phyloP scores from a whole-genome alignment of 2,329 filamentous ascomycete species.

The Fusarium succisae region DNA sequence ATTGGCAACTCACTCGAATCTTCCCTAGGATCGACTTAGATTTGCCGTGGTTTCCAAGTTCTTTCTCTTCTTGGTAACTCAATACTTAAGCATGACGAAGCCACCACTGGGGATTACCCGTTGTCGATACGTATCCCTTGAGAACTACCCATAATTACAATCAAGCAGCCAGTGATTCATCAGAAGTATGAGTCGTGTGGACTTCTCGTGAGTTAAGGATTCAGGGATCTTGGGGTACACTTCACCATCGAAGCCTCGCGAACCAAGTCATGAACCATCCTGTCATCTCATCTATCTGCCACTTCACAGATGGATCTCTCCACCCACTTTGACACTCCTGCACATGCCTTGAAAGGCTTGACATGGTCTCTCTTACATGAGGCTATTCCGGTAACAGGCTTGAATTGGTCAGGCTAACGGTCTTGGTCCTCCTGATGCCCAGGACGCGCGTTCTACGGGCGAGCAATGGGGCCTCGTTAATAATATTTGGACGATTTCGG shows the following conservation, averaged over 20 bases:
- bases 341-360: background rate
- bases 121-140: slow-evolving; percentile 4
- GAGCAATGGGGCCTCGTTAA: slow-evolving; percentile 12
- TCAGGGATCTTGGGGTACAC: background rate
- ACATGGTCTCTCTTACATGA: background rate
- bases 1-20: slow-evolving; percentile 11
- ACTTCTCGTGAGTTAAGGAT: background rate
- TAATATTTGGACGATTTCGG: slow-evolving; percentile 20
- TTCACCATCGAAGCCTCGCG: background rate
- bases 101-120: background rate
- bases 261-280: background rate
- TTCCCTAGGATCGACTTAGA: slow-evolving; percentile 10
- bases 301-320: slow-evolving; percentile 10
- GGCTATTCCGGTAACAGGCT: slow-evolving; percentile 9
- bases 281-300: background rate
- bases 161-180: background rate
- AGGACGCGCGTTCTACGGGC: slow-evolving; percentile 38
- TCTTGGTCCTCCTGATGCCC: background rate
- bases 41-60: background rate
- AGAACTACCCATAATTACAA: background rate
- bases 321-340: background rate
- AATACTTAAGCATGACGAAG: slow-evolving; percentile 14
- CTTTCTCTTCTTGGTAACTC: slow-evolving; percentile 13
- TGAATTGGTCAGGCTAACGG: background rate
- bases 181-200: background rate